Conservation (phyloP, 768 basidiomycete genomes). For the Lactarius psammicola region DNA sequence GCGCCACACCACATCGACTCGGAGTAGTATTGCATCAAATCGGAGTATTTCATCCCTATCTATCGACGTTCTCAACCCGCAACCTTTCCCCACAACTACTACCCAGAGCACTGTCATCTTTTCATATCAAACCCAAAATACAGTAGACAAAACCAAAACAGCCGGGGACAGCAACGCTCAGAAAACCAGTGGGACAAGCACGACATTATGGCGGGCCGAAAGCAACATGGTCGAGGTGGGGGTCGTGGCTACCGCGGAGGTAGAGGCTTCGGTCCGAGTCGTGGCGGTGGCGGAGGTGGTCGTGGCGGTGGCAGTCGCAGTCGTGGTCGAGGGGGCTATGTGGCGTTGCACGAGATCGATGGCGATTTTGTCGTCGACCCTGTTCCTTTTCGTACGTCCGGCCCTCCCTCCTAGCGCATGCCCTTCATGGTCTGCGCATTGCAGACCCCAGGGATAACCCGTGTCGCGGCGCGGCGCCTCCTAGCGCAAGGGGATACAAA, state of each 20-base stretch:
- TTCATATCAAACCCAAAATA: neutral
- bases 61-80: neutral
- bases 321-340: conserved; percentile 19
- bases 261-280: conserved; percentile 32
- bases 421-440: conserved; percentile 2
- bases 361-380: conserved; percentile 25
- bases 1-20: no score
- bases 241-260: conserved; percentile 31
- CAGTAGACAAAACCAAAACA: neutral
- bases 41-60: neutral
- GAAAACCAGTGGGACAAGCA: neutral
- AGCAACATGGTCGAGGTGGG: conserved; percentile 29
- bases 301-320: conserved; percentile 32
- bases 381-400: conserved; percentile 5
- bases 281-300: conserved; percentile 35
- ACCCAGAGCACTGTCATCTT: neutral
- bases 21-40: no score
- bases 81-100: neutral
- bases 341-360: neutral
- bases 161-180: neutral
- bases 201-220: conserved; percentile 15
- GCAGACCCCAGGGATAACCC: neutral
- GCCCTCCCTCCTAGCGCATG: neutral
- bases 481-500: neutral
- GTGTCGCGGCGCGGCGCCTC: neutral